These are phyloP conservation scores for Brassica juncea DNA, from an alignment of 345 rosid species.

Conservation along the genomic window DNA sequence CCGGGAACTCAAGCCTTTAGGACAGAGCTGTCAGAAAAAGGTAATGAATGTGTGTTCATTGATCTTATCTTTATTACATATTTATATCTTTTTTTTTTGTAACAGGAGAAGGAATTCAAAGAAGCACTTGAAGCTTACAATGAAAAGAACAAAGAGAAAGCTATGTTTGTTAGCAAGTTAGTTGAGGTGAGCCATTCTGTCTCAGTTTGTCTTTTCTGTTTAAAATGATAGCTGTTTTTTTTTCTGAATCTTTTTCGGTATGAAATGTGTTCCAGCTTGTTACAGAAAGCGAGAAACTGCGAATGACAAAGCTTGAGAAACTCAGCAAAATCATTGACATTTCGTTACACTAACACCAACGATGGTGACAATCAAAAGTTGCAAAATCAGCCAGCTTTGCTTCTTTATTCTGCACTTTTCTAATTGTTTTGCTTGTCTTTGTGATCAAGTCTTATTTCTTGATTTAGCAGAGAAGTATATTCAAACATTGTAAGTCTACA, in stretches of 20 bases:
- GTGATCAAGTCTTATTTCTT: constrained; percentile 12
- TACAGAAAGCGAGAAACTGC: constrained; percentile 71
- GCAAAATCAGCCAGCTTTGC: constrained; percentile 19
- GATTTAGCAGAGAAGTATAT: constrained; percentile 11
- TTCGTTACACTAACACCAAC: constrained; percentile 23
- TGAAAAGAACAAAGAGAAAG: constrained; percentile 84
- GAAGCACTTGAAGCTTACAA: constrained; percentile 86
- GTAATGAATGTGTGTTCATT: constrained; percentile 36
- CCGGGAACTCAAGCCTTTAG: constrained; percentile 64
- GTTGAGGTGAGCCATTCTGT: constrained; percentile 64
- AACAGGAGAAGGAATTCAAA: constrained; percentile 86
- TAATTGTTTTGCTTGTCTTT: constrained; percentile 31
- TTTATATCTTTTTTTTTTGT: not conserved
- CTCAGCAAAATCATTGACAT: constrained; percentile 69
- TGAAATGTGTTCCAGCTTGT: constrained; percentile 55
- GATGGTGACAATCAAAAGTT: not conserved
- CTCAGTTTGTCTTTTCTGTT: not conserved
- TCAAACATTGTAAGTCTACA: not conserved
- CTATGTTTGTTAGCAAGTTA: constrained; percentile 65
- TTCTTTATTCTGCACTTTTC: constrained; percentile 20
- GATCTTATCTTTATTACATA: not conserved
- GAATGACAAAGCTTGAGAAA: constrained; percentile 91
- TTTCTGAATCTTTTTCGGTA: not conserved
- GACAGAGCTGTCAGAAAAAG: constrained; percentile 76
- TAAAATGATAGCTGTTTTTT: not conserved